Evolutionary conservation across 495 filamentous ascomycete genomes (phyloP).

Genomic region (Xylaria curta): DNA sequence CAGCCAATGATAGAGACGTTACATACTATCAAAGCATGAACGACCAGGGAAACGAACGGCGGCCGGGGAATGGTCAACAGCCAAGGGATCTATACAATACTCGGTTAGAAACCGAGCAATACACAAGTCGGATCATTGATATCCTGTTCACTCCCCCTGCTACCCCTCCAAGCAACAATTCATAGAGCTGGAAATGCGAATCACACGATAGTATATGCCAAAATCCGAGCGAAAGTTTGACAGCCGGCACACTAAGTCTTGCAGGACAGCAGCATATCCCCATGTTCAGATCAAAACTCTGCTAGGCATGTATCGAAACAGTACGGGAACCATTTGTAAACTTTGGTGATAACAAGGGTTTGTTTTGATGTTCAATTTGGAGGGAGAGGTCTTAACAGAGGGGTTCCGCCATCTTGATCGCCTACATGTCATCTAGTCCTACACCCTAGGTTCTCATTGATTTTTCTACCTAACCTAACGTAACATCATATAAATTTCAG

Average conservation of each 20-base stretch:
- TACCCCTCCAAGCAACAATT: neutral
- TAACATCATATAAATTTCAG: too few species aligned
- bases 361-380: too few species aligned
- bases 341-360: too few species aligned
- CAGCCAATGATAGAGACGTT: neutral
- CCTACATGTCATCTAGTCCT: too few species aligned
- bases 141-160: neutral
- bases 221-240: neutral
- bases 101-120: neutral
- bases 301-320: too few species aligned
- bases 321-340: too few species aligned
- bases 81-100: neutral
- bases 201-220: neutral
- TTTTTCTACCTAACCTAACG: too few species aligned
- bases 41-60: neutral
- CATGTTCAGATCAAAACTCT: too few species aligned
- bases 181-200: neutral
- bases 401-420: too few species aligned
- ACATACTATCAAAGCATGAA: neutral
- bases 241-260: neutral
- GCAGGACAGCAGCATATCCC: too few species aligned
- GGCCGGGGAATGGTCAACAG: neutral
- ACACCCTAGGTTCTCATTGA: too few species aligned
- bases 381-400: too few species aligned
- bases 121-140: neutral